Base-by-base conservation (phyloP, 305 asterid genomes). In the Plantago coronopus region DNA sequence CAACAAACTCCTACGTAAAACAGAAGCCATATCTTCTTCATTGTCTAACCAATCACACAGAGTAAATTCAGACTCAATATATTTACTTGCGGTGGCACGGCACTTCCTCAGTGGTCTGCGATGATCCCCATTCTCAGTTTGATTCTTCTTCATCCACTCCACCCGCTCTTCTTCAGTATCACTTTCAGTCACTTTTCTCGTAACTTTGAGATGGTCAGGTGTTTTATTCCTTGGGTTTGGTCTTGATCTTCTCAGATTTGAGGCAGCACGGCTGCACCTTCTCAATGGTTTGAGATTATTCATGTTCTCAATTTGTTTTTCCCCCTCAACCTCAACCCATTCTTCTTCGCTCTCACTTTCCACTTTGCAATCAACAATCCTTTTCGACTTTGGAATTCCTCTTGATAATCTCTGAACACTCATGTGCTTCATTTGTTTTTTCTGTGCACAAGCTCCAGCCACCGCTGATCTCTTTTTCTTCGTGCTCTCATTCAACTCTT, bases 21-120 rank as follows among this genome's bases (percentile, higher is more conserved):
- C 19, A 34, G 76, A 68, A 58, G 15, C 62, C 58, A 75, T 22
- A 59, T 78, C 83, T 60, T 81, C 91, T 50, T 78, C 81, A 5
- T 83, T 83, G 67, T 70, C 82, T 55, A 73, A 61, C 90, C 90
- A 79, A 59, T 79, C 86, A 61, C 73, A 65, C 11, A 63, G 53
- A 23, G 58, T 29, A 67, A 67, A 78, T 64, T 78, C 63, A 61
- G 69, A 48, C 22, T 63, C 76, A 58, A 62, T 27, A 66, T 62
- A 74, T 66, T 63, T 76, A 66, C 63, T 68, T 46, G 81, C 65
- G 48, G 80, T 66, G 72, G 48, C 67, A 62, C 62, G 68, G 43
- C 67, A 66, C 63, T 83, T 72, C 71, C 68, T 71, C 22, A 70
- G 63, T 61, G 64, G 63, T 75, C 75, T 79, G 54, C 62, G 69